Conservation (phyloP, 2,329 filamentous ascomycete genomes). For the Phaeophleospora eucalypticola region DNA sequence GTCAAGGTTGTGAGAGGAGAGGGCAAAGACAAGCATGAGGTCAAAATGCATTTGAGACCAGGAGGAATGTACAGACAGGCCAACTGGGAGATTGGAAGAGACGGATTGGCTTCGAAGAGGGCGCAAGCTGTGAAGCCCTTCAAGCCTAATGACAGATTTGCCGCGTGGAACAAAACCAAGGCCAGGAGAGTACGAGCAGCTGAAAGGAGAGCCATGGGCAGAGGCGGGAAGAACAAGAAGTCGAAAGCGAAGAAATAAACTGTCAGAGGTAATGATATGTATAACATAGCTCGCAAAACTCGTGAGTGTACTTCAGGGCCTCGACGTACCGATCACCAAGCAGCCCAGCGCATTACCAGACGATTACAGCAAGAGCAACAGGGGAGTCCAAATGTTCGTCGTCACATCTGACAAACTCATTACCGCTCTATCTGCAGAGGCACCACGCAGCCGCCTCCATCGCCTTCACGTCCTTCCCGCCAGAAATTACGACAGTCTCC, state of each 20-base stretch:
- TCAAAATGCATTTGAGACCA: constrained; percentile 43
- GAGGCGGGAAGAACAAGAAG: constrained; percentile 34
- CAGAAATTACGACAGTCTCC: not conserved
- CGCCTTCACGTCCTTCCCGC: not conserved
- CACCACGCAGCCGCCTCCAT: no score
- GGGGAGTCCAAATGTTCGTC: no score
- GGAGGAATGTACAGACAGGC: constrained; percentile 61
- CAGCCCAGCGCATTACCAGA: no score
- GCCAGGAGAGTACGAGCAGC: constrained; percentile 48
- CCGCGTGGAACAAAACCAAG: constrained; percentile 60
- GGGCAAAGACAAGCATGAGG: constrained; percentile 34
- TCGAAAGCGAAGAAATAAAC: constrained; percentile 16
- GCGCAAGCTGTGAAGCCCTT: constrained; percentile 54
- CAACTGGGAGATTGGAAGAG: constrained; percentile 65
- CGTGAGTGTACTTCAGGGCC: no score
- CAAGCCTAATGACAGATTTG: constrained; percentile 57
- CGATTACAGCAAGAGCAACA: no score
- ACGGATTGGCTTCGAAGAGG: constrained; percentile 52
- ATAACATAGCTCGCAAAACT: no score
- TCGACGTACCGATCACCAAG: no score
- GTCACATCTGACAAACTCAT: no score
- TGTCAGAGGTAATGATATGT: no score
- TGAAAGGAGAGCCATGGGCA: constrained; percentile 52
- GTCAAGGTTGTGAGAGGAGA: constrained; percentile 24
- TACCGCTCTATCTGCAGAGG: no score